Evolutionary conservation across 768 basidiomycete species (phyloP).

Genomic region (Amanita jacksonii): DNA sequence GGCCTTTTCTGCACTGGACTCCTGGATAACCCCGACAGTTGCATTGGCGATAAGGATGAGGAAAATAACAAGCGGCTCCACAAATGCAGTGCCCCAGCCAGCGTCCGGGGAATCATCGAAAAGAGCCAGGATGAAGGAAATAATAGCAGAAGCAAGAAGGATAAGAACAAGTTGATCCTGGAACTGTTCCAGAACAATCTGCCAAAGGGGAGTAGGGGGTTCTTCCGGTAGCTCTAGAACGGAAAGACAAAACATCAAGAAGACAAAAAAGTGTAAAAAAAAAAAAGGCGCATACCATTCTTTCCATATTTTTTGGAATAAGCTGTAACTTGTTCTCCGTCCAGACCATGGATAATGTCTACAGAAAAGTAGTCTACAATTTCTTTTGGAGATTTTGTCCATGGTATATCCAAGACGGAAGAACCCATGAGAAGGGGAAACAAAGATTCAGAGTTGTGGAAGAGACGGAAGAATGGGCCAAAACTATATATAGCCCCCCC

Average conservation of each 20-base stretch:
- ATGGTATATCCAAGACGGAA: slow-evolving; percentile 58
- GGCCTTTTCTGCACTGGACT: slow-evolving; percentile 91
- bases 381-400: slow-evolving; percentile 63
- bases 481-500: slow-evolving; percentile 15
- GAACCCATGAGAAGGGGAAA: slow-evolving; percentile 13
- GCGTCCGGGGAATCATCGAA: slow-evolving; percentile 70
- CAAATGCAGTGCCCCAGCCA: slow-evolving; percentile 74
- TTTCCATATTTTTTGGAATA: slow-evolving; percentile 77
- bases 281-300: slow-evolving; percentile 48
- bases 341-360: slow-evolving; percentile 52
- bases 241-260: slow-evolving; percentile 5
- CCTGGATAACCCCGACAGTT: slow-evolving; percentile 95
- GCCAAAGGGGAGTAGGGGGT: slow-evolving; percentile 83
- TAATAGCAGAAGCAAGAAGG: slow-evolving; percentile 83
- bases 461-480: slow-evolving; percentile 8
- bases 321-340: slow-evolving; percentile 53
- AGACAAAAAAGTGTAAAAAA: background rate
- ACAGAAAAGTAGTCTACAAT: slow-evolving; percentile 69
- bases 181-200: slow-evolving; percentile 97
- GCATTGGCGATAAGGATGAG: slow-evolving; percentile 96
- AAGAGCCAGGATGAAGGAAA: slow-evolving; percentile 88
- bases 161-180: slow-evolving; percentile 98
- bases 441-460: slow-evolving; percentile 9
- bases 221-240: slow-evolving; percentile 85
- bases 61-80: slow-evolving; percentile 91